Conservation (phyloP, 306 rosid genomes). For the Morella rubra region DNA sequence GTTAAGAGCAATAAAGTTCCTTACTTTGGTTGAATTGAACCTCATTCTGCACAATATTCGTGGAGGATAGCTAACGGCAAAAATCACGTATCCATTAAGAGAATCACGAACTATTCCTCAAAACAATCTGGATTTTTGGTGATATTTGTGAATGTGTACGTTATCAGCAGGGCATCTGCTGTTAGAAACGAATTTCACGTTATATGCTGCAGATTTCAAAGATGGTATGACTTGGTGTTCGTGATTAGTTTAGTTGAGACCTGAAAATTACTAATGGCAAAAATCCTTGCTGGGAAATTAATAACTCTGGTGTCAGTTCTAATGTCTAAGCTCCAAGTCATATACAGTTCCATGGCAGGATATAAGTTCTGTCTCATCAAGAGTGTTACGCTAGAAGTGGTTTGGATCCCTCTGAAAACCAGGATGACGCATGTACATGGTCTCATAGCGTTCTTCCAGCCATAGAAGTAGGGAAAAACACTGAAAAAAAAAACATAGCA, state of each 20-base stretch:
- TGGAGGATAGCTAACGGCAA: background rate
- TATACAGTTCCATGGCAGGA: too few relatives aligned
- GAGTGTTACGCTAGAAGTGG: too few relatives aligned
- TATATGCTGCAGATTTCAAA: background rate
- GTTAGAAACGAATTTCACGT: background rate
- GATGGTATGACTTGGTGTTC: background rate
- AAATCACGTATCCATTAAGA: background rate
- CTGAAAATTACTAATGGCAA: background rate
- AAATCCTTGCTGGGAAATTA: background rate
- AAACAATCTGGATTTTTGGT: background rate
- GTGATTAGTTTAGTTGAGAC: background rate
- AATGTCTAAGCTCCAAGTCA: too few relatives aligned
- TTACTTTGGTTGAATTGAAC: background rate
- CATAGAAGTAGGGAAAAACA: slow-evolving; percentile 74
- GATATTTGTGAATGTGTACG: background rate
- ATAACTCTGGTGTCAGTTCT: too few relatives aligned
- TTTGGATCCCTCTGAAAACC: too few relatives aligned
- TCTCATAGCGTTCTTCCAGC: slow-evolving; percentile 92
- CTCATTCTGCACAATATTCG: background rate
- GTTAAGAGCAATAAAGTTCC: background rate
- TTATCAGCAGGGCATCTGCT: background rate
- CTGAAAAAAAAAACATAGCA: slow-evolving; percentile 37
- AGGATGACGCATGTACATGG: too few relatives aligned
- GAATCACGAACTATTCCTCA: background rate
- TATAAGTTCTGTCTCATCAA: too few relatives aligned